These are phyloP conservation scores for Rhodomyrtus psidioides DNA, from an alignment of 441 rosid genomes.

Conservation along the genomic window DNA sequence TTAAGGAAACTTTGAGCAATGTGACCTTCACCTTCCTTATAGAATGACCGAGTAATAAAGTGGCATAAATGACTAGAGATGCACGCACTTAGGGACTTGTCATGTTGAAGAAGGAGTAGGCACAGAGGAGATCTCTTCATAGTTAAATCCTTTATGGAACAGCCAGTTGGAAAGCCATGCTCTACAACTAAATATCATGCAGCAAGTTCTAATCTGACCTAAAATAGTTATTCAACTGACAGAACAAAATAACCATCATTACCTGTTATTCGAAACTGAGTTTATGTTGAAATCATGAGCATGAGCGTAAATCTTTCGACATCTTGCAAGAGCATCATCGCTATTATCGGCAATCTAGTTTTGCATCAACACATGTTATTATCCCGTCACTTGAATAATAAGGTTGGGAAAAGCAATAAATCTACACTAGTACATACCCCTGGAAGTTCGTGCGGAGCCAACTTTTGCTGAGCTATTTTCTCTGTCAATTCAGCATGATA, in stretches of 20 bases:
- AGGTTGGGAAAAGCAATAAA: neutral
- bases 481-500: conserved; percentile 27
- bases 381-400: neutral
- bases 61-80: neutral
- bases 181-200: neutral
- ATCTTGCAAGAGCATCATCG: conserved; percentile 41
- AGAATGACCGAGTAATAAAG: neutral
- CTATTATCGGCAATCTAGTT: conserved; percentile 34
- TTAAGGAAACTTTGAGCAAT: neutral
- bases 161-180: neutral
- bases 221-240: neutral
- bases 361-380: conserved; percentile 16
- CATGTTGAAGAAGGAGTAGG: neutral
- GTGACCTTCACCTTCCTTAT: neutral
- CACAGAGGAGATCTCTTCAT: neutral
- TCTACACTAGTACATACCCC: conserved; percentile 24
- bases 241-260: neutral
- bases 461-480: conserved; percentile 7
- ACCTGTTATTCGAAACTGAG: conserved; percentile 95
- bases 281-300: conserved; percentile 86
- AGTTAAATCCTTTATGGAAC: neutral
- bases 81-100: neutral
- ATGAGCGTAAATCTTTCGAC: conserved; percentile 57
- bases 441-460: conserved; percentile 17
- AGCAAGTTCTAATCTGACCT: neutral